A percentile compares a stretch with the other conserved stretches of the same genome.
Conservation (phyloP, 306 rosid species). For the Ormosia emarginata region DNA sequence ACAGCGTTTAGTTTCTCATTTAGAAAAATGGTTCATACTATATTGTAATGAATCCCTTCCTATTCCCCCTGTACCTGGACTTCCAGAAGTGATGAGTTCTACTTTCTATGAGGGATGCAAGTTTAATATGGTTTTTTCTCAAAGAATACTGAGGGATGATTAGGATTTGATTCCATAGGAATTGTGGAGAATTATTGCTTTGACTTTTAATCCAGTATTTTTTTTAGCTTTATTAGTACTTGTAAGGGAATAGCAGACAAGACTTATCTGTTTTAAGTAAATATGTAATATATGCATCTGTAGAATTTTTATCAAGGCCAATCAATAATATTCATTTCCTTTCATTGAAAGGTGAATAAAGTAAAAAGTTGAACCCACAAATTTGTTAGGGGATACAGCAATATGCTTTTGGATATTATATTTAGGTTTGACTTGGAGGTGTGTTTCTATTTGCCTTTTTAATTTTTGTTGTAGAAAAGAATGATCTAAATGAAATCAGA, state of each 20-base stretch:
- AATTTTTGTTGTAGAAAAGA: not conserved
- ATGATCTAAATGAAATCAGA: not conserved
- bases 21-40: not conserved
- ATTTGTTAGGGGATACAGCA: not conserved
- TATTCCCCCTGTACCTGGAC: not conserved
- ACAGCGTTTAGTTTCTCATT: not conserved
- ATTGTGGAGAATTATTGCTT: not conserved
- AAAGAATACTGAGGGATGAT: not conserved
- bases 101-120: not conserved
- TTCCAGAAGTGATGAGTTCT: not conserved
- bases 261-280: not conserved
- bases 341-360: not conserved
- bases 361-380: not conserved
- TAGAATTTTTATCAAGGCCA: not conserved
- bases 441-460: not conserved
- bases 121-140: not conserved
- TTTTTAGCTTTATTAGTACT: not conserved
- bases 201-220: not conserved
- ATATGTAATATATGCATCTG: not conserved
- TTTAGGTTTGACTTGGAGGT: not conserved
- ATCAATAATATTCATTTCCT: not conserved
- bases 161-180: constrained; percentile 4
- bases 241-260: not conserved
- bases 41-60: not conserved
- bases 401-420: not conserved